Evolutionary conservation across 352 stramenopile genomes (phyloP).

Genomic region (Phytophthora pistaciae): DNA sequence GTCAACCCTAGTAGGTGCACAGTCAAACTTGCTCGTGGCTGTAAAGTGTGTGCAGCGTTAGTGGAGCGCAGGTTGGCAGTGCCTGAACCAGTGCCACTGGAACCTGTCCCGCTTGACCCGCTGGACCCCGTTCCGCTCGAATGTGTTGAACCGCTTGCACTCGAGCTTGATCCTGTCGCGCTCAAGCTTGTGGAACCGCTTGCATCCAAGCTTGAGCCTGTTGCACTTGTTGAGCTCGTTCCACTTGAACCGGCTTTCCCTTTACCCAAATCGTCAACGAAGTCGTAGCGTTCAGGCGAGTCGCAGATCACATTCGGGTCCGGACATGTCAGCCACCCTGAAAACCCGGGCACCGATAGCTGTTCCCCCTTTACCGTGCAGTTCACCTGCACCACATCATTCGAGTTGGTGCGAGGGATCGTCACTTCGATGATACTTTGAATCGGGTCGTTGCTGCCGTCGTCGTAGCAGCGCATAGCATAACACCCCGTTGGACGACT

Average conservation of each 20-base stretch:
- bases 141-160: not conserved
- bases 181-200: not conserved
- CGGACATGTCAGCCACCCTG: conserved; percentile 67
- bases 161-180: not conserved
- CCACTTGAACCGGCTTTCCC: not conserved
- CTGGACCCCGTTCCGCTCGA: not conserved
- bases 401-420: conserved; percentile 41
- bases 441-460: conserved; percentile 6
- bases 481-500: conserved; percentile 84
- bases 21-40: not conserved
- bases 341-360: conserved; percentile 57
- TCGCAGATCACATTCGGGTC: conserved; percentile 75
- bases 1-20: conserved; percentile 1
- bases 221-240: not conserved
- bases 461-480: conserved; percentile 60
- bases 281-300: conserved; percentile 22
- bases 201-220: not conserved
- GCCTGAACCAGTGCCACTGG: not conserved
- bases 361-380: conserved; percentile 61
- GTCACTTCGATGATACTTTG: conserved; percentile 52
- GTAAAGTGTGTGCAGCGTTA: conserved; percentile 12
- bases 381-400: conserved; percentile 41
- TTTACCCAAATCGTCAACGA: conserved; percentile 9
- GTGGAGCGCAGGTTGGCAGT: conserved; percentile 28
- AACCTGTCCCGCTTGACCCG: not conserved